phyloP scores from a whole-genome alignment of 1,284 basidiomycete species.

The Tilletia indica region DNA sequence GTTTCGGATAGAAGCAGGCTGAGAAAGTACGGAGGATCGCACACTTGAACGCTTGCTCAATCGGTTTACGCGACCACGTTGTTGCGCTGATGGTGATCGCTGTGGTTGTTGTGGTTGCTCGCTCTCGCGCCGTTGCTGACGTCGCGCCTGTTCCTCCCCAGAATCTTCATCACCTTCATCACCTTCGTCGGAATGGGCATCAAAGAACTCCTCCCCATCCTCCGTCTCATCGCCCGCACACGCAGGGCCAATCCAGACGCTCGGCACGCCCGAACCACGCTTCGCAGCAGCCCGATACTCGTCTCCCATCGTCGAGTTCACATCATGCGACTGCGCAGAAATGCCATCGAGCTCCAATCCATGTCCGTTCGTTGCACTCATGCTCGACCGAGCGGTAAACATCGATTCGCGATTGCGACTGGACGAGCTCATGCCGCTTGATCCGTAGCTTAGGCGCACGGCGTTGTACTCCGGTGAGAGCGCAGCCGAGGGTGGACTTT shows the following conservation, averaged over 20 bases:
- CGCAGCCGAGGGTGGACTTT: not conserved
- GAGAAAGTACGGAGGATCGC: constrained; percentile 1
- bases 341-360: constrained; percentile 15
- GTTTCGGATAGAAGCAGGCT: not conserved
- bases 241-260: constrained; percentile 11
- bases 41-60: not conserved
- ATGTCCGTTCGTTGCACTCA: constrained; percentile 17
- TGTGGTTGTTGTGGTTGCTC: too few species aligned
- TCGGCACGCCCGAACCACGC: constrained; percentile 12
- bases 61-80: not conserved
- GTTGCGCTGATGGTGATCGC: not conserved
- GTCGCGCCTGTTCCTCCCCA: not conserved
- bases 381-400: constrained; percentile 12
- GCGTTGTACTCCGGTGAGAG: constrained; percentile 12
- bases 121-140: too few species aligned
- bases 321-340: not conserved
- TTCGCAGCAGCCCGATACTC: not conserved
- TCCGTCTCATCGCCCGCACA: constrained; percentile 12
- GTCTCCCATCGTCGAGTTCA: not conserved
- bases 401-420: constrained; percentile 12
- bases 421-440: not conserved
- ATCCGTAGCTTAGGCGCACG: not conserved
- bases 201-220: constrained; percentile 13
- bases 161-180: constrained; percentile 15
- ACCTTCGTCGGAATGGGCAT: constrained; percentile 9